Percentiles rank a stretch among this genome's conserved stretches.
Conservation (phyloP, 2,329 filamentous ascomycete species). For the Aspergillus amoenus region DNA sequence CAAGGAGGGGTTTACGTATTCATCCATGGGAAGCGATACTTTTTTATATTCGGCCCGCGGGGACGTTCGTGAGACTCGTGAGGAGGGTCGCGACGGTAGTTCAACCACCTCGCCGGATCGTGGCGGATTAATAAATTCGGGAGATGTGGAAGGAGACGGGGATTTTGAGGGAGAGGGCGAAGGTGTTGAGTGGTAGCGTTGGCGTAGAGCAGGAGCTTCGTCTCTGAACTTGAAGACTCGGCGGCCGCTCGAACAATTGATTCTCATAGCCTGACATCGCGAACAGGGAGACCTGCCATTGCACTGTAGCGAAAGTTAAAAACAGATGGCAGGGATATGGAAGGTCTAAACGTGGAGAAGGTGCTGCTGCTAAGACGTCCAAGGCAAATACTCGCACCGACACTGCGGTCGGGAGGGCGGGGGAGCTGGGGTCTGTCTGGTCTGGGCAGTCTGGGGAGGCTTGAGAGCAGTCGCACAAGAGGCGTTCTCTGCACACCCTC, state of each 20-base stretch:
- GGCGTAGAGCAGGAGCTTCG: conserved; percentile 29
- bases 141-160: conserved; percentile 6
- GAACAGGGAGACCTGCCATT: conserved; percentile 30
- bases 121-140: not conserved
- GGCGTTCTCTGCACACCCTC: not conserved
- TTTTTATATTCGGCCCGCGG: conserved; percentile 1
- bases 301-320: conserved; percentile 22
- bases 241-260: conserved; percentile 26
- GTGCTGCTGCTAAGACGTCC: not conserved
- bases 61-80: not conserved
- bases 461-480: not conserved
- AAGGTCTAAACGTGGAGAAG: not conserved
- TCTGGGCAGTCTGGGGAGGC: not conserved
- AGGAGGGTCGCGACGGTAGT: not conserved
- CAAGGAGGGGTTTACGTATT: conserved; percentile 28
- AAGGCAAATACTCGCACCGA: not conserved
- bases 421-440: not conserved
- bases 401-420: not conserved
- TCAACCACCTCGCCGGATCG: not conserved
- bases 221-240: conserved; percentile 31
- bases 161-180: conserved; percentile 2
- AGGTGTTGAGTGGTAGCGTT: conserved; percentile 20
- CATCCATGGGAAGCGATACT: conserved; percentile 22
- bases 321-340: not conserved
- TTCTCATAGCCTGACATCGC: conserved; percentile 30